Conservation (phyloP, 345 rosid species). For the Physaria fendleri region DNA sequence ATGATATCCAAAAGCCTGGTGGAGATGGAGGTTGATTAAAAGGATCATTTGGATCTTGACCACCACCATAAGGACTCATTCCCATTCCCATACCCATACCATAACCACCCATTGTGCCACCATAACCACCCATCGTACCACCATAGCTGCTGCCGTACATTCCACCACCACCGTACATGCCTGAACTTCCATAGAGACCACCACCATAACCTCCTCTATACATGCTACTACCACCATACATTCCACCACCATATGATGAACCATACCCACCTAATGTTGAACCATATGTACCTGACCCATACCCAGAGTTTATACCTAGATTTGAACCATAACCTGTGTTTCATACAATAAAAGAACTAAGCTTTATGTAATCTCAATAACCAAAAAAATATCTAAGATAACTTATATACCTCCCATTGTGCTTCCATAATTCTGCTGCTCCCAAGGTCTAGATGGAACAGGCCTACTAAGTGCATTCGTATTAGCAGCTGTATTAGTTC, state of each 20-base stretch:
- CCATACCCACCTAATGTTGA: conserved; percentile 79
- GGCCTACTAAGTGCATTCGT: conserved; percentile 54
- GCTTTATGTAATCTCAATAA: neutral
- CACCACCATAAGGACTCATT: conserved; percentile 76
- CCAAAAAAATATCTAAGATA: conserved; percentile 17
- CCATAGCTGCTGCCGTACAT: conserved; percentile 49
- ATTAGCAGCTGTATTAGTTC: conserved; percentile 38
- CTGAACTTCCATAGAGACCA: conserved; percentile 57
- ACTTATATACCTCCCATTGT: conserved; percentile 43
- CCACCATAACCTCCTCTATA: conserved; percentile 75
- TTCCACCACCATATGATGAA: conserved; percentile 36
- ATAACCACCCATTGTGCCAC: conserved; percentile 57
- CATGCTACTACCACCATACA: conserved; percentile 74
- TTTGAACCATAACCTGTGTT: conserved; percentile 68
- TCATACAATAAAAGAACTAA: conserved; percentile 10
- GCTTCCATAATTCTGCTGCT: conserved; percentile 61
- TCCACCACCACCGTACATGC: conserved; percentile 62
- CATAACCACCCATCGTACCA: conserved; percentile 88
- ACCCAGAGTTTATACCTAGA: conserved; percentile 57
- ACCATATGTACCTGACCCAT: conserved; percentile 38
- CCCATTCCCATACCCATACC: conserved; percentile 56
- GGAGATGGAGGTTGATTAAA: conserved; percentile 76
- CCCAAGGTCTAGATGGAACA: conserved; percentile 88
- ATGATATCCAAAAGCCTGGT: conserved; percentile 98
- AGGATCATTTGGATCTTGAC: conserved; percentile 89